phyloP scores from a whole-genome alignment of 768 basidiomycete species.

The Podaxis carcinomalis region DNA sequence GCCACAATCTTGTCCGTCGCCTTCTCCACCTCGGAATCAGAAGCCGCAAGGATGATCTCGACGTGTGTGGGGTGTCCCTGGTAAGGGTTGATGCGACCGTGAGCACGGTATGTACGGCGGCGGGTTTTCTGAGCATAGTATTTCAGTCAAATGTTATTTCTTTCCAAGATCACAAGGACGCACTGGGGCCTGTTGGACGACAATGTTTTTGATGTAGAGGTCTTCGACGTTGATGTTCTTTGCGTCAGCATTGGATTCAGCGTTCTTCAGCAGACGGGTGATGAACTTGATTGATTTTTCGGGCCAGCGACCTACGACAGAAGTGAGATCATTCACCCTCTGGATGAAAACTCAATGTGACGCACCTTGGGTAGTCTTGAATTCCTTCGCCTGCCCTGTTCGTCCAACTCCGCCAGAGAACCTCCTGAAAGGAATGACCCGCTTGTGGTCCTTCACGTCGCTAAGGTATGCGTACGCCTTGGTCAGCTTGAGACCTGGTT shows the following conservation, averaged over 20 bases:
- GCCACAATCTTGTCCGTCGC: constrained; percentile 73
- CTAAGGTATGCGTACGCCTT: constrained; percentile 95
- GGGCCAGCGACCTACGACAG: constrained; percentile 90
- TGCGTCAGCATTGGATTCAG: constrained; percentile 97
- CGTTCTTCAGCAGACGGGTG: constrained; percentile 93
- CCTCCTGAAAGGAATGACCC: constrained; percentile 93
- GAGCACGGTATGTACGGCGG: constrained; percentile 97
- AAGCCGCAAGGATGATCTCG: constrained; percentile 84
- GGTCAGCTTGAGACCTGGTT: constrained; percentile 79
- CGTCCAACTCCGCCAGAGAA: constrained; percentile 95
- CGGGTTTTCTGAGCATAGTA: constrained; percentile 78
- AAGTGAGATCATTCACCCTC: constrained; percentile 3
- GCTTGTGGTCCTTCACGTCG: constrained; percentile 95
- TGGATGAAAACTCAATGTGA: constrained; percentile 12
- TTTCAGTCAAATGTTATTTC: neutral
- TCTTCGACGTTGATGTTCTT: constrained; percentile 95
- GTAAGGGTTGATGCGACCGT: constrained; percentile 98
- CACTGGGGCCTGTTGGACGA: constrained; percentile 97
- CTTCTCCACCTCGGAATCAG: constrained; percentile 84
- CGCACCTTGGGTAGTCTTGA: constrained; percentile 93
- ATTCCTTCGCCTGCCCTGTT: constrained; percentile 92
- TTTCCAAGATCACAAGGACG: constrained; percentile 26
- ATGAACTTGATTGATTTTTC: constrained; percentile 98
- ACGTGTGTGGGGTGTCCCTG: constrained; percentile 97
- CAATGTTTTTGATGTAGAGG: constrained; percentile 92